A percentile compares a stretch with the other conserved stretches of the same genome.
Conservation (phyloP, 257 asterid species). For the Cinchona pubescens region DNA sequence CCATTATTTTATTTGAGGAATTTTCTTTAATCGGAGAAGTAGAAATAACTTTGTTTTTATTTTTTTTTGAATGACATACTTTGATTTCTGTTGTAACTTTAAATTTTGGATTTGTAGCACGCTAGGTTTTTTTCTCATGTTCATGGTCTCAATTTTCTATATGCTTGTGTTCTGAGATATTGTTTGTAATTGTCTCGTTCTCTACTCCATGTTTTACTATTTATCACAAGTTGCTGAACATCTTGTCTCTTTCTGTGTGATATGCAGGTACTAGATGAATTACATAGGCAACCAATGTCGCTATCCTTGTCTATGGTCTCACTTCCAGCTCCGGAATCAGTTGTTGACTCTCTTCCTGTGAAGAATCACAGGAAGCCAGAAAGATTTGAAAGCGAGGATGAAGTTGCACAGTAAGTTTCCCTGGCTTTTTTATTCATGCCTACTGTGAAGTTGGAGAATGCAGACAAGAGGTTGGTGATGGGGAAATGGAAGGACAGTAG, state of each 20-base stretch:
- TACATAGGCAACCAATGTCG: slow-evolving; percentile 82
- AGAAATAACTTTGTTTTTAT: background rate
- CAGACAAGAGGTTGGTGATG: background rate
- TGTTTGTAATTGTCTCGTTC: background rate
- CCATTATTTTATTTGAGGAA: background rate
- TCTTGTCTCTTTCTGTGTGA: slow-evolving; percentile 4
- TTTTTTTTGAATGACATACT: background rate
- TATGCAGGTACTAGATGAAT: slow-evolving; percentile 85
- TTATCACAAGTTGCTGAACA: background rate
- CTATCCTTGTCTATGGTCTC: slow-evolving; percentile 66
- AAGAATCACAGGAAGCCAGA: slow-evolving; percentile 56
- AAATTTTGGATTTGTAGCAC: background rate
- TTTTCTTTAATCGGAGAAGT: background rate
- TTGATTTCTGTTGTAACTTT: background rate
- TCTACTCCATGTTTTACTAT: background rate
- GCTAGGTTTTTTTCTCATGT: background rate
- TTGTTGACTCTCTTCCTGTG: slow-evolving; percentile 82
- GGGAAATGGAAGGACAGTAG: background rate
- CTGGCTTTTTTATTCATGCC: slow-evolving; percentile 18
- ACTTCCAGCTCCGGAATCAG: slow-evolving; percentile 85
- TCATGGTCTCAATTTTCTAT: background rate
- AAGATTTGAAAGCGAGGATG: slow-evolving; percentile 39
- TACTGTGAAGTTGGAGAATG: slow-evolving; percentile 6
- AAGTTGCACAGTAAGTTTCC: slow-evolving; percentile 59
- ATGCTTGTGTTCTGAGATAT: background rate